Base-by-base conservation (phyloP, 352 stramenopile species). In the Pythium monospermum region DNA sequence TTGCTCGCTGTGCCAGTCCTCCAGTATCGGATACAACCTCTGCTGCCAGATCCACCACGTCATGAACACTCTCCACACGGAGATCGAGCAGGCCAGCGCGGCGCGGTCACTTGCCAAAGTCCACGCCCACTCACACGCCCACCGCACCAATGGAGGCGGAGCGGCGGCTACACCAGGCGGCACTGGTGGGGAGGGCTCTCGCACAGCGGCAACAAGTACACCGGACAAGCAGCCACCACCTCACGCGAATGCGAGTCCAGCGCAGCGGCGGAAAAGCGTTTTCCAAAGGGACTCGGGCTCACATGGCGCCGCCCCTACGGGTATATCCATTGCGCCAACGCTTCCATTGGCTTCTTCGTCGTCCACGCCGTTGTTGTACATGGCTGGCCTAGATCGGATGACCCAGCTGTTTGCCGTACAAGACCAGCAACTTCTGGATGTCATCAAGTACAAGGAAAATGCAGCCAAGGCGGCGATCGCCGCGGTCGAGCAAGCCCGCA, bases 401-500 rank as follows among this genome's bases (percentile, higher is more conserved):
- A 35, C 80, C 1, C 41, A 68, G 22, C 64, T 91, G 19, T 76
- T 88, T n/a, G 61, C 61, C 1, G 48, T 67, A 26, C 71, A 91
- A 25, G 80, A 88, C 43, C 50, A 66, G 27, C 62, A 71, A 11
- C 71, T 91, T 53, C 38, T 82, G 21, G 65, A 69, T 8, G 60
- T 87, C 13, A 86, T 91, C 61, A 71, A 71, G 57, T 86, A 64
- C 56, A 80, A 85, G 35, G 73, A 91, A 59, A 83, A 74, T 23
- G 66, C 71, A 3, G 67, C 33, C 5, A 48, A 68, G 27, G 57
- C 61, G 0, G 65, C 65, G 25, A 13, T 68, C 18, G 64, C 54
- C 4, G 44, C 69, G 5, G 57, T 80, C n/a, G 63, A 67, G 10
- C 69, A 86, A 48, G 64, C 61, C 1, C 59, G 57, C 21, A 49